A percentile compares a stretch with the other conserved stretches of the same genome.
phyloP scores from a whole-genome alignment of 2,329 filamentous ascomycete genomes.

The Fonsecaea multimorphosa region DNA sequence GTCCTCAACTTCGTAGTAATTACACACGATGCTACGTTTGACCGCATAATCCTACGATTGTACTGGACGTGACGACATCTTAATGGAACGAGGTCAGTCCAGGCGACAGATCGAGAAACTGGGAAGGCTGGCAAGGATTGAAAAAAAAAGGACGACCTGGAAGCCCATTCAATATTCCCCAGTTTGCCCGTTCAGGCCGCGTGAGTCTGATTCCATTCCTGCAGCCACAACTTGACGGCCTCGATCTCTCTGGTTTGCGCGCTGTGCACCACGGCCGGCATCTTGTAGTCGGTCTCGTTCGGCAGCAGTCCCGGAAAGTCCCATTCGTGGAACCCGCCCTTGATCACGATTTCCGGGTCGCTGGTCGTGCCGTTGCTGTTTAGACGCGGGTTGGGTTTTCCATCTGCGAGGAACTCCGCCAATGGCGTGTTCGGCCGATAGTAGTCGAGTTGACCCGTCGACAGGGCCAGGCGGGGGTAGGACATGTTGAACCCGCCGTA shows the following conservation, averaged over 20 bases:
- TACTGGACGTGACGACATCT: too few relatives aligned
- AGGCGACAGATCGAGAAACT: background rate
- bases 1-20: background rate
- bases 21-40: background rate
- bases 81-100: too few relatives aligned
- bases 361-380: conserved; percentile 58
- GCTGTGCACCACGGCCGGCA: conserved; percentile 8
- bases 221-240: conserved; percentile 24
- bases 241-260: conserved; percentile 22
- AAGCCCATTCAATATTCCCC: too few relatives aligned
- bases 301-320: conserved; percentile 49
- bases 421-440: conserved; percentile 80
- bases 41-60: too few relatives aligned
- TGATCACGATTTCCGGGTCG: conserved; percentile 75
- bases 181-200: background rate
- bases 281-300: conserved; percentile 11
- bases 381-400: background rate
- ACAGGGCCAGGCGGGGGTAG: conserved; percentile 75
- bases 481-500: conserved; percentile 75
- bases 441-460: conserved; percentile 79
- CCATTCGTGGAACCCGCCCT: conserved; percentile 78
- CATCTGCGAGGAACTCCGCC: conserved; percentile 45
- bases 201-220: conserved; percentile 23
- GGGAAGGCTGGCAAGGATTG: background rate
- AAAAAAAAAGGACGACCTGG: background rate